Conservation (phyloP, 495 filamentous ascomycete genomes). For the Xylaria venustula region DNA sequence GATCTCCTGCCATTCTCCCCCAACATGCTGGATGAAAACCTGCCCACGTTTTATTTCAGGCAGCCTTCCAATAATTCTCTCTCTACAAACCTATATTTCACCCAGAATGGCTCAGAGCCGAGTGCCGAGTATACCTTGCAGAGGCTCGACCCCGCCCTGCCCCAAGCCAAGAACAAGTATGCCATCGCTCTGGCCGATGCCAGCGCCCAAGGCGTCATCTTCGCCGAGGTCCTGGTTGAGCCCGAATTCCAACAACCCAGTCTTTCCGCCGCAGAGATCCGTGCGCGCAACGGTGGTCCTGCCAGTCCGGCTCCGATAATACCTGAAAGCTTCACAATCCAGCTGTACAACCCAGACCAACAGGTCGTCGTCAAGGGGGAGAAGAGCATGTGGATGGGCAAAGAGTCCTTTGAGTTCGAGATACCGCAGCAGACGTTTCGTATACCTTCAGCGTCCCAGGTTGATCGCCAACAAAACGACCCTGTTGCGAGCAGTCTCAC, state of each 20-base stretch:
- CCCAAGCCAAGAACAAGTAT: conserved; percentile 77
- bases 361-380: conserved; percentile 68
- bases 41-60: conserved; percentile 62
- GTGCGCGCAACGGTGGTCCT: conserved; percentile 62
- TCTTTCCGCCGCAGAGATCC: conserved; percentile 75
- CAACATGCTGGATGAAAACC: conserved; percentile 89
- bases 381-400: conserved; percentile 72
- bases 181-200: conserved; percentile 82
- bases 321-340: conserved; percentile 74
- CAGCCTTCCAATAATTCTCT: conserved; percentile 41
- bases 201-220: conserved; percentile 76
- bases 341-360: conserved; percentile 95
- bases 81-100: conserved; percentile 65
- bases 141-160: conserved; percentile 66
- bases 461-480: conserved; percentile 74
- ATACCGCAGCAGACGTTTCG: conserved; percentile 85
- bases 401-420: conserved; percentile 84
- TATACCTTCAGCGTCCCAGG: conserved; percentile 66
- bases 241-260: conserved; percentile 82
- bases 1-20: background rate
- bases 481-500: conserved; percentile 66
- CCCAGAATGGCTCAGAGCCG: conserved; percentile 77
- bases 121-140: conserved; percentile 74
- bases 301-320: conserved; percentile 73
- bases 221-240: conserved; percentile 78